Percentiles rank a stretch among this genome's conserved stretches.
Evolutionary conservation across 2,329 filamentous ascomycete genomes (phyloP).

Genomic region (Penicillium sp.): DNA sequence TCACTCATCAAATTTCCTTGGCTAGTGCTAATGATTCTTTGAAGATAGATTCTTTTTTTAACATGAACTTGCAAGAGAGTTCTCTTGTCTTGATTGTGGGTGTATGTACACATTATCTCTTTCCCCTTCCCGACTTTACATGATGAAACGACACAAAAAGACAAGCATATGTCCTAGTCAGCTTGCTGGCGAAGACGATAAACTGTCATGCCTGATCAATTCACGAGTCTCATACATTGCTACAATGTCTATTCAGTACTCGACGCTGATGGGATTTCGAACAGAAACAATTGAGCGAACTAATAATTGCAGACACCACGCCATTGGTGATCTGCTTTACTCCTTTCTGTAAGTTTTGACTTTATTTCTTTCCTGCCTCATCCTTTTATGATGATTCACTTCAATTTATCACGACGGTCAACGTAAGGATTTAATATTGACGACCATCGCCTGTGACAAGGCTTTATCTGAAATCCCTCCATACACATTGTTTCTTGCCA

Average conservation of each 20-base stretch:
- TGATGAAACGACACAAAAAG: slow-evolving; percentile 84
- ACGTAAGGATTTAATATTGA: slow-evolving; percentile 74
- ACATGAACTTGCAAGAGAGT: neutral
- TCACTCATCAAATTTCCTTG: slow-evolving; percentile 7
- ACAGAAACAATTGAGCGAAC: slow-evolving; percentile 17
- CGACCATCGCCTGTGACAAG: slow-evolving; percentile 77
- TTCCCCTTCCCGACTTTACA: slow-evolving; percentile 39
- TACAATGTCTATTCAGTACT: slow-evolving; percentile 20
- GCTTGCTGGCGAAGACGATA: slow-evolving; percentile 52
- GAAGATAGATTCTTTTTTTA: neutral
- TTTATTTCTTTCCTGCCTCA: slow-evolving; percentile 15
- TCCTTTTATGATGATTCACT: slow-evolving; percentile 65
- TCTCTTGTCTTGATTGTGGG: slow-evolving; percentile 12
- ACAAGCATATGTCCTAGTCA: slow-evolving; percentile 98
- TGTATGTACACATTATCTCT: slow-evolving; percentile 32
- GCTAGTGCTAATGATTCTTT: slow-evolving; percentile 3
- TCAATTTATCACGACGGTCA: slow-evolving; percentile 80
- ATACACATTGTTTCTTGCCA: slow-evolving; percentile 8
- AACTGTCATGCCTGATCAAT: slow-evolving; percentile 51
- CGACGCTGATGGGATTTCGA: slow-evolving; percentile 30
- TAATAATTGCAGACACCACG: slow-evolving; percentile 11
- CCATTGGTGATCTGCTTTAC: neutral
- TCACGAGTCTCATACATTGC: slow-evolving; percentile 25
- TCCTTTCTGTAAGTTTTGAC: slow-evolving; percentile 5
- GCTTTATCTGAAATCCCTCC: slow-evolving; percentile 46